These are phyloP conservation scores for Heliamphora exappendiculata DNA, from an alignment of 148 eudicot genomes.

Conservation along the genomic window DNA sequence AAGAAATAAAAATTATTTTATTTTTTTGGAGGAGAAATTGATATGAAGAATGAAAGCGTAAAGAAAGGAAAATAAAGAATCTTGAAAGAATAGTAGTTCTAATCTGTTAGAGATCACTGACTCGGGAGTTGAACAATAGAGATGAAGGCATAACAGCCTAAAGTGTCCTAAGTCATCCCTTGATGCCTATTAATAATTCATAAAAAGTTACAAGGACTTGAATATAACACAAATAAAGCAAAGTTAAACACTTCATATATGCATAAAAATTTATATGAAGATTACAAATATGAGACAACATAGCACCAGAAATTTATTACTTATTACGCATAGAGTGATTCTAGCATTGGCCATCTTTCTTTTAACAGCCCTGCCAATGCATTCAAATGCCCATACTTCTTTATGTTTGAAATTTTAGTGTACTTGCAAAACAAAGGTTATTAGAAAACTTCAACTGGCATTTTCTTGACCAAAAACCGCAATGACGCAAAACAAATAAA, in stretches of 20 bases:
- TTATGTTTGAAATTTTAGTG: too few species aligned
- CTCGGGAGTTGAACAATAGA: neutral
- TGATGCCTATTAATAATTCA: too few species aligned
- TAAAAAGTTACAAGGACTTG: neutral
- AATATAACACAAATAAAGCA: neutral
- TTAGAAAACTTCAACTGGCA: neutral
- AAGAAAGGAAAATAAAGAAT: too few species aligned
- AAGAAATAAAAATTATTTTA: constrained; percentile 6
- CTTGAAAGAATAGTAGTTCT: neutral
- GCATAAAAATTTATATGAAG: neutral
- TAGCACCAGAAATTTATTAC: too few species aligned
- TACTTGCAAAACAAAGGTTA: too few species aligned
- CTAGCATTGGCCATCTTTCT: too few species aligned
- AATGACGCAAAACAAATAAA: neutral
- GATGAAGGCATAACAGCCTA: neutral
- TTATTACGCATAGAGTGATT: too few species aligned
- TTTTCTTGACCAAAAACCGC: neutral
- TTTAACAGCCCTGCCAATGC: too few species aligned
- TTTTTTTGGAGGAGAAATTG: neutral
- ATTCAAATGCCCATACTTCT: too few species aligned
- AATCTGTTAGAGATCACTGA: neutral
- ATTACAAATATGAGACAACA: too few species aligned
- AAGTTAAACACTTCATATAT: neutral
- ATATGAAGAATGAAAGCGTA: neutral
- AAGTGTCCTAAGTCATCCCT: neutral